Base-by-base conservation (phyloP, 352 stramenopile genomes). In the Achlya hypogyna region DNA sequence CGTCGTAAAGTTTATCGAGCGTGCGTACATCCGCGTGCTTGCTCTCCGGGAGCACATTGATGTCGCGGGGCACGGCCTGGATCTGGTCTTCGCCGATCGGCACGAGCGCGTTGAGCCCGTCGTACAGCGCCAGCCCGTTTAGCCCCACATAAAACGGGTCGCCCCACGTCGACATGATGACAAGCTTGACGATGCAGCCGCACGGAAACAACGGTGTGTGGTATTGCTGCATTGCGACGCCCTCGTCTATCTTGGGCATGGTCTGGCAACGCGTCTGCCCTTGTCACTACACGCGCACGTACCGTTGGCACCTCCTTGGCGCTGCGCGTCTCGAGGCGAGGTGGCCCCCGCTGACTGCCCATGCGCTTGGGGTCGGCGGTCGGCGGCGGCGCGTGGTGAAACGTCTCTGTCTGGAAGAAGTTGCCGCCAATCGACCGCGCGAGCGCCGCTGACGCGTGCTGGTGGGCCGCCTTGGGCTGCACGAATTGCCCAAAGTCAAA, bases 101-200 rank as follows among this genome's bases (percentile, higher is more conserved):
- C 8, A 56, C 25, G 25, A 23, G 0, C 9, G 32, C 18, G 8
- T 25, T 42, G 14, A 5, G 22, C 79, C 63, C 5, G 71, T 42
- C 16, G 83, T 74, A 94, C 5, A 96, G 69, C 53, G 95, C 86
- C 1, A 96, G 32, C 5, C 82, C 80, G 34, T 95, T 91, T n/a
- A 95, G 72, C 0, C 86, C 86, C 0, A 96, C 62, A 49, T 91
- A 95, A 54, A 89, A 91, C 14, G 83, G 86, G 63, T 95, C 87
- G 0, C 87, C 87, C 84, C 82, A 95, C 18, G 86, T 45, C 67
- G 18, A 62, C 67, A 73, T 14, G 51, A 73, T 32, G 6, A 31
- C 18, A 49, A 74, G 22, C 45, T 80, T 71, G 56, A 79, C 47
- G 49, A 73, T 75, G 69, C 54, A 69, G 28, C 74, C 69, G 52